Conservation (phyloP, 192 early-diverging fungal species). For the Phycomyces blakesleeanus region DNA sequence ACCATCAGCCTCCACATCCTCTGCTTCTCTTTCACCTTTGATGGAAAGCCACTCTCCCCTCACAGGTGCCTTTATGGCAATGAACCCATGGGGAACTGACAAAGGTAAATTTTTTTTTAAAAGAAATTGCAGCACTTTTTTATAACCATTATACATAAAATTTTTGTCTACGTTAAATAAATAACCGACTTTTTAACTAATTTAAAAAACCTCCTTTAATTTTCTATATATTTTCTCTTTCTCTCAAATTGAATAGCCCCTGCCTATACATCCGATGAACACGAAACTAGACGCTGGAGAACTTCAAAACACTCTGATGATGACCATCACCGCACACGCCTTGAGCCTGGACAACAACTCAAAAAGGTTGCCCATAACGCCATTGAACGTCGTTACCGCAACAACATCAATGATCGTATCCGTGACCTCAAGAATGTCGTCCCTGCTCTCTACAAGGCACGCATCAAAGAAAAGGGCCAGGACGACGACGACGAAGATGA, state of each 20-base stretch:
- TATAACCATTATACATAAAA: too few species aligned
- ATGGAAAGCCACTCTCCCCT: background rate
- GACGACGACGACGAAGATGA: slow-evolving; percentile 45
- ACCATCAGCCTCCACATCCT: background rate
- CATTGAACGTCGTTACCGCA: slow-evolving; percentile 92
- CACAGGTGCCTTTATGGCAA: background rate
- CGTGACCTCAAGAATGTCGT: slow-evolving; percentile 81
- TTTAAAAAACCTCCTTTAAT: background rate
- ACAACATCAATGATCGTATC: slow-evolving; percentile 97
- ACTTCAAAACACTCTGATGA: slow-evolving; percentile 1
- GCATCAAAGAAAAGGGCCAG: slow-evolving; percentile 20
- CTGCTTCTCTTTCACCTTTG: background rate
- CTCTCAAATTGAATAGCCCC: slow-evolving; percentile 8
- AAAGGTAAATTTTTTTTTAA: background rate
- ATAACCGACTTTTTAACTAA: too few species aligned
- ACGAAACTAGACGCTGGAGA: slow-evolving; percentile 16
- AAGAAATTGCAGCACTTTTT: too few species aligned
- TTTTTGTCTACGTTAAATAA: too few species aligned
- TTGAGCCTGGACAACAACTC: slow-evolving; percentile 48
- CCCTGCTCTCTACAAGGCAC: slow-evolving; percentile 65
- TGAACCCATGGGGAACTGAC: background rate
- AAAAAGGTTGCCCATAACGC: slow-evolving; percentile 95
- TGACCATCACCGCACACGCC: background rate
- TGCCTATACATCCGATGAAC: background rate
- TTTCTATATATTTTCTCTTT: slow-evolving; percentile 1